Percentiles rank a stretch among this genome's conserved stretches.
These are phyloP conservation scores for Gaertneriomyces semiglobifer DNA, from an alignment of 192 early-diverging fungal species.

Conservation along the genomic window DNA sequence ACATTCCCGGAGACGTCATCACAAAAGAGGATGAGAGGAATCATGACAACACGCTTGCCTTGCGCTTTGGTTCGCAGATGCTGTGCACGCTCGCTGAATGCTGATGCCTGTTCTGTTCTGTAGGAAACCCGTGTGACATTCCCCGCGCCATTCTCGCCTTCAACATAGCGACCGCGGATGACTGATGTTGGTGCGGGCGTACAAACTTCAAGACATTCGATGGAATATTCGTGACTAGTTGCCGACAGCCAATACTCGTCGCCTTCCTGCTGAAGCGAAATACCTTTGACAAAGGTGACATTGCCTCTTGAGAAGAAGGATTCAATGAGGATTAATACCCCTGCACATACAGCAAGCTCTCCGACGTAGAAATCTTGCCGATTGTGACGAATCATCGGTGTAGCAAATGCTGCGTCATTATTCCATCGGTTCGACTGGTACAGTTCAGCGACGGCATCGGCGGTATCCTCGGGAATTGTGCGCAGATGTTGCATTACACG, in stretches of 20 bases:
- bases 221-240: not conserved
- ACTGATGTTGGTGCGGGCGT: too few relatives aligned
- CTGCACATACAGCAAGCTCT: not conserved
- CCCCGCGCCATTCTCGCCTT: not conserved
- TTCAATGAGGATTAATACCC: not conserved
- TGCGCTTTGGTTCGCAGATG: not conserved
- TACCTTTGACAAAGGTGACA: not conserved
- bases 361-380: not conserved
- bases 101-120: too few relatives aligned
- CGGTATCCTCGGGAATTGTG: not conserved
- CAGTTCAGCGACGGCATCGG: not conserved
- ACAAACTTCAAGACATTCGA: not conserved
- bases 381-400: constrained; percentile 2
- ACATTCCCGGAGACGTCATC: constrained; percentile 29
- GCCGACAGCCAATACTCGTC: not conserved
- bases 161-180: not conserved
- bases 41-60: constrained; percentile 8
- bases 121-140: too few relatives aligned
- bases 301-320: not conserved
- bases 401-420: not conserved
- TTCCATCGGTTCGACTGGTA: not conserved
- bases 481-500: not conserved
- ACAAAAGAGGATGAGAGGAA: constrained; percentile 22
- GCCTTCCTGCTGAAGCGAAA: not conserved
- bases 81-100: not conserved